Percentiles rank a stretch among this genome's conserved stretches.
phyloP scores from a whole-genome alignment of 139 green algal species.

The Closterium sp. region DNA sequence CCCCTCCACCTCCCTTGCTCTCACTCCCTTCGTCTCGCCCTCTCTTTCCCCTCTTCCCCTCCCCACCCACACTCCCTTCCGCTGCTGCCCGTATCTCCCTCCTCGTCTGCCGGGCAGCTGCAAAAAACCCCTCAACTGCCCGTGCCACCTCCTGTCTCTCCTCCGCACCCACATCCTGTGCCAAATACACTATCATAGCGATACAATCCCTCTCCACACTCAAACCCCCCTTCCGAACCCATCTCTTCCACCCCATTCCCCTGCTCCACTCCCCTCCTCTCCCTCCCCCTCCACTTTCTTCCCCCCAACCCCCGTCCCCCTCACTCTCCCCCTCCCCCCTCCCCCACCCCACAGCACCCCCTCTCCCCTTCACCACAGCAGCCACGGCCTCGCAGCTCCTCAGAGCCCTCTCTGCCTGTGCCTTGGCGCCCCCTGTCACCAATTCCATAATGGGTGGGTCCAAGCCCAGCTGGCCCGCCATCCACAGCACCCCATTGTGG shows the following conservation, averaged over 20 bases:
- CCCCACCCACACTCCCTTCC: background rate
- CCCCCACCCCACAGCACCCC: background rate
- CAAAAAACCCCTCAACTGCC: background rate
- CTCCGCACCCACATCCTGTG: background rate
- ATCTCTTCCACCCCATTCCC: background rate
- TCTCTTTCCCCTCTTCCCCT: background rate
- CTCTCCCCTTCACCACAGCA: conserved; percentile 2
- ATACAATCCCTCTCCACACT: background rate
- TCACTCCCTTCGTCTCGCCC: background rate
- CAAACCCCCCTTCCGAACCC: background rate
- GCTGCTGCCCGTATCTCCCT: background rate
- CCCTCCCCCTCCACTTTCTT: background rate
- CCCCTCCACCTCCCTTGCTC: background rate
- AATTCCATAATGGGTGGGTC: conserved; percentile 45
- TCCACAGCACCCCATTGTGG: conserved; percentile 14
- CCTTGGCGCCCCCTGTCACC: conserved; percentile 1
- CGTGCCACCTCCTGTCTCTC: background rate
- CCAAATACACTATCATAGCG: background rate
- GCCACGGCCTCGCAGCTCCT: conserved; percentile 43
- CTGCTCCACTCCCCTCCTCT: background rate
- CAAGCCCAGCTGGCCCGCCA: conserved; percentile 41
- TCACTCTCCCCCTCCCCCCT: background rate
- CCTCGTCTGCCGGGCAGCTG: background rate
- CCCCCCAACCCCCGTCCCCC: background rate
- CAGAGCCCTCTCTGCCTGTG: conserved; percentile 23